Conservation (phyloP, 352 stramenopile genomes). For the Phytophthora citrophthora region DNA sequence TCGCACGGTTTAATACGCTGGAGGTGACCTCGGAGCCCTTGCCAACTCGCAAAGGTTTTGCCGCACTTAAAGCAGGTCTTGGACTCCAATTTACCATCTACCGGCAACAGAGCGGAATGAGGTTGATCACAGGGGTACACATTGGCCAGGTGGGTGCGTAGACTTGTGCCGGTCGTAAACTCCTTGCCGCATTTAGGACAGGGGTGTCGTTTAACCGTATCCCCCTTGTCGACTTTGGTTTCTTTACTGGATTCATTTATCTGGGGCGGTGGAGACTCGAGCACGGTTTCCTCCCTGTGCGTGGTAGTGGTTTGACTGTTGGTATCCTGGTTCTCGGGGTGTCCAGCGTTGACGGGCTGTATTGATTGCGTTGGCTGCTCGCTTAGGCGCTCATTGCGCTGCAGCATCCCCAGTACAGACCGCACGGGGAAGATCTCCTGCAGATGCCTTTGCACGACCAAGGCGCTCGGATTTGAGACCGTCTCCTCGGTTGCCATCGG, state of each 20-base stretch:
- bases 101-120: not conserved
- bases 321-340: constrained; percentile 16
- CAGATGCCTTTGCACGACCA: constrained; percentile 4
- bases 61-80: constrained; percentile 39
- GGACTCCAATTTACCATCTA: constrained; percentile 15
- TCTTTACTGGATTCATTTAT: constrained; percentile 6
- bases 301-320: not conserved
- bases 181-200: constrained; percentile 25
- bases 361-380: constrained; percentile 8
- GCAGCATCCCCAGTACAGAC: constrained; percentile 13
- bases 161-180: constrained; percentile 16
- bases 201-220: not conserved
- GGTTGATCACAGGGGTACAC: constrained; percentile 17
- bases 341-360: not conserved
- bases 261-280: constrained; percentile 22
- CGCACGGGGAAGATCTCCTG: constrained; percentile 18
- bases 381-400: constrained; percentile 13
- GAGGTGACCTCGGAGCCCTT: constrained; percentile 32
- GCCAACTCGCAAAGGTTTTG: constrained; percentile 38
- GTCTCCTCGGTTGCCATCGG: constrained; percentile 21
- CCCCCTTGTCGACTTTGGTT: not conserved
- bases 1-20: constrained; percentile 37
- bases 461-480: constrained; percentile 4
- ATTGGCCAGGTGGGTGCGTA: constrained; percentile 22
- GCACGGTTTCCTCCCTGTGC: constrained; percentile 14